These are phyloP conservation scores for Serpula lacrymans DNA, from an alignment of 768 basidiomycete species.

Conservation along the genomic window DNA sequence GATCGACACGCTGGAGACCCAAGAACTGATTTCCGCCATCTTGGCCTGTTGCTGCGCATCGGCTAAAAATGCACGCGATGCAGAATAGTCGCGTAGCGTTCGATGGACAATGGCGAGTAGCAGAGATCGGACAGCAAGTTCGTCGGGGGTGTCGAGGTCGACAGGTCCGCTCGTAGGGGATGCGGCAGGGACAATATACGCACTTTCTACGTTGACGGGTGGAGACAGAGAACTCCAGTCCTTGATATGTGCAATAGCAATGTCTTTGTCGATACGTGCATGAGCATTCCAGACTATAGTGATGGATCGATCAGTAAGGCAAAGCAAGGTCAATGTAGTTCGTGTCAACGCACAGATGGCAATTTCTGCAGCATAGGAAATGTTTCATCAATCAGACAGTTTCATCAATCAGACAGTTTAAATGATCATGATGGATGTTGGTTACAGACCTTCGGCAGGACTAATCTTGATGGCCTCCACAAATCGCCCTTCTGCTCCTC, in stretches of 20 bases:
- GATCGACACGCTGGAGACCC: slow-evolving; percentile 63
- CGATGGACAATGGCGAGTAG: slow-evolving; percentile 68
- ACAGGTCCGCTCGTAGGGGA: background rate
- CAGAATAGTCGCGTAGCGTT: slow-evolving; percentile 43
- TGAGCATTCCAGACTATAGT: slow-evolving; percentile 76
- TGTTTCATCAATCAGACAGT: no score
- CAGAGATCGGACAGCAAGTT: slow-evolving; percentile 63
- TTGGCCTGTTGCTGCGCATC: slow-evolving; percentile 46
- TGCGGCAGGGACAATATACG: slow-evolving; percentile 20
- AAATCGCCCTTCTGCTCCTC: slow-evolving; percentile 49
- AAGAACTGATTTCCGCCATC: slow-evolving; percentile 50
- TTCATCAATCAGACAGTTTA: background rate
- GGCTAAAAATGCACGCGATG: slow-evolving; percentile 45
- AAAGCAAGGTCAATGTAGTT: background rate
- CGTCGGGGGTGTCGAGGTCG: slow-evolving; percentile 68
- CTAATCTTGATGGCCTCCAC: slow-evolving; percentile 60
- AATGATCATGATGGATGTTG: background rate
- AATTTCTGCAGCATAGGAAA: slow-evolving; percentile 45
- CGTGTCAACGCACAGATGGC: slow-evolving; percentile 55
- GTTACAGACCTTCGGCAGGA: slow-evolving; percentile 59
- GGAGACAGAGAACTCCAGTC: slow-evolving; percentile 52
- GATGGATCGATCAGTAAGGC: background rate
- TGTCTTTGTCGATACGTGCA: slow-evolving; percentile 48
- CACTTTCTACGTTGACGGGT: slow-evolving; percentile 29
- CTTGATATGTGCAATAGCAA: slow-evolving; percentile 59